Percentiles rank a stretch among this genome's conserved stretches.
These are phyloP conservation scores for Fraxinus cuspidata DNA, from an alignment of 257 asterid genomes.

Conservation along the genomic window DNA sequence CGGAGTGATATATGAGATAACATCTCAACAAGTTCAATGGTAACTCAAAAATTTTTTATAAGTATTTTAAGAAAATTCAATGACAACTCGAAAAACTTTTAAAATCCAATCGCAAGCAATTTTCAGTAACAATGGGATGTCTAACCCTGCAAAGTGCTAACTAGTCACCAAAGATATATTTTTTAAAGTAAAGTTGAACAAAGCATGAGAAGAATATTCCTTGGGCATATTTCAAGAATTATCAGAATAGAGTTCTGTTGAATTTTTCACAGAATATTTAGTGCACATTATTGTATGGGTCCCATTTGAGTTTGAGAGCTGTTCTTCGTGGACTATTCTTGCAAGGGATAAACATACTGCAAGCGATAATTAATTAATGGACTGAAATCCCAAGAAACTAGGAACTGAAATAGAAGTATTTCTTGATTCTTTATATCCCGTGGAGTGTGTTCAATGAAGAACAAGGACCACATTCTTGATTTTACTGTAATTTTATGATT, in stretches of 20 bases:
- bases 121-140: too few species aligned
- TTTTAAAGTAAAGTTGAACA: not conserved
- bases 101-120: too few species aligned
- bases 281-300: not conserved
- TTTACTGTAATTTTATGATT: not conserved
- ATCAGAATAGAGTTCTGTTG: not conserved
- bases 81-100: too few species aligned
- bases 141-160: not conserved
- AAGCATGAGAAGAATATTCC: not conserved
- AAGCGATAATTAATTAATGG: not conserved
- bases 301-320: not conserved
- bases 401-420: conserved; percentile 6
- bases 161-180: not conserved
- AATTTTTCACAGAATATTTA: too few species aligned
- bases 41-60: too few species aligned
- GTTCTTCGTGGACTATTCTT: not conserved
- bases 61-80: too few species aligned
- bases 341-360: not conserved
- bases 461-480: conserved; percentile 9
- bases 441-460: conserved; percentile 9
- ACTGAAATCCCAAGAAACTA: conserved; percentile 16
- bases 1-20: too few species aligned
- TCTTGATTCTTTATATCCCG: not conserved
- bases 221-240: not conserved
- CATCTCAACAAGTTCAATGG: too few species aligned